phyloP scores from a whole-genome alignment of 331 rosid genomes.

The Arachis monticola region DNA sequence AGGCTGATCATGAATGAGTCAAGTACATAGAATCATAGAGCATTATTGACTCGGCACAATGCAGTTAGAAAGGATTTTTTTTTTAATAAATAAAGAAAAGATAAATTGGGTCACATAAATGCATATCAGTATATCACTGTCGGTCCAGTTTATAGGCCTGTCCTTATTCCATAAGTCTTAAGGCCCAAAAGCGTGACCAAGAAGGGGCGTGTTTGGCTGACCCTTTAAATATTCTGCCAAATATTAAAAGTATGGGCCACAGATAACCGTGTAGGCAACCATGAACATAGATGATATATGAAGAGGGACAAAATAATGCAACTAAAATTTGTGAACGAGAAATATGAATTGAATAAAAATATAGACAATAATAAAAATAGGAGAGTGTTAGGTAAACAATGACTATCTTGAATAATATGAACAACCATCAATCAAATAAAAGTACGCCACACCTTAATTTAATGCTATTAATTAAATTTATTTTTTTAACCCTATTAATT shows the following conservation, averaged over 20 bases:
- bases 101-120: not conserved
- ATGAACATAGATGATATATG: too few species aligned
- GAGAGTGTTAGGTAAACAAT: too few species aligned
- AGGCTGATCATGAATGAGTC: not conserved
- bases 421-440: too few species aligned
- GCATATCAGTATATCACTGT: not conserved
- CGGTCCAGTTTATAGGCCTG: not conserved
- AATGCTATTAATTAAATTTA: too few species aligned
- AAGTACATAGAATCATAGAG: not conserved
- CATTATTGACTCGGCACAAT: too few species aligned
- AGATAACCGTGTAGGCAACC: not conserved
- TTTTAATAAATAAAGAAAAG: not conserved
- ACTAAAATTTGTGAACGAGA: too few species aligned
- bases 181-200: not conserved
- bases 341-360: too few species aligned
- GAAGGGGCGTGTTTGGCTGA: conserved; percentile 1
- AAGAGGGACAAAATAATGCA: too few species aligned
- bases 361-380: too few species aligned
- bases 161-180: not conserved
- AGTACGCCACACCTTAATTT: too few species aligned
- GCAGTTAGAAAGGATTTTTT: not conserved
- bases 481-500: too few species aligned
- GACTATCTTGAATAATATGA: too few species aligned
- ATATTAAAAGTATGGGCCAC: not conserved
- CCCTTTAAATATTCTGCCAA: not conserved